Evolutionary conservation across 1,284 basidiomycete genomes (phyloP).

Genomic region (Trichosporon ovoides): DNA sequence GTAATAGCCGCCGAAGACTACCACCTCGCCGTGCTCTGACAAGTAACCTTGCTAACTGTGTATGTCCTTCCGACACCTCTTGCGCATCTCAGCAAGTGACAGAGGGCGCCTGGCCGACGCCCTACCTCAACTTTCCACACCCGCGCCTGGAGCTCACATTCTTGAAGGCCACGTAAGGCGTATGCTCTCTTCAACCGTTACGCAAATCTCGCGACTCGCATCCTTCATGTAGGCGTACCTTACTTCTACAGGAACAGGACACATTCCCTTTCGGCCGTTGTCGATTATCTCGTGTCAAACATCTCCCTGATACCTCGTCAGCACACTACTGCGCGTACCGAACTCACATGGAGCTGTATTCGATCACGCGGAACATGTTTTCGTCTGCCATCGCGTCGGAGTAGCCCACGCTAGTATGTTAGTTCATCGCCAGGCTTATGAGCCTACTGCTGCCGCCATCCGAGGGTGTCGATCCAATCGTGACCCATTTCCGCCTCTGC

Average conservation of each 20-base stretch:
- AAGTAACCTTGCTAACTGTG: no score
- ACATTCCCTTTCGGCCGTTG: neutral
- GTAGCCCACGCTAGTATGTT: constrained; percentile 32
- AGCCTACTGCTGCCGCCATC: neutral
- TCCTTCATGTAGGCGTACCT: no score
- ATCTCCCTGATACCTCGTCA: constrained; percentile 16
- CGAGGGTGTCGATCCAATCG: constrained; percentile 40
- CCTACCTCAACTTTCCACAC: no score
- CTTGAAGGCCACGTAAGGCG: no score
- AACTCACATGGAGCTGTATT: constrained; percentile 46
- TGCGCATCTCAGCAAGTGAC: no score
- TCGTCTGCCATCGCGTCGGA: constrained; percentile 33
- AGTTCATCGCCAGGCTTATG: neutral
- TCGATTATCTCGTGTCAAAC: neutral
- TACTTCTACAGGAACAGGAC: no score
- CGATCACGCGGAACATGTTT: constrained; percentile 41
- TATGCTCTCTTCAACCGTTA: no score
- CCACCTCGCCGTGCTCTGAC: neutral
- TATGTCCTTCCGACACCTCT: no score
- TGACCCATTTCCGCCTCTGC: constrained; percentile 40
- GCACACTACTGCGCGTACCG: neutral
- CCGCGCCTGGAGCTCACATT: no score
- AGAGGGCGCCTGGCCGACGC: no score
- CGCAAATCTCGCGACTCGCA: no score
- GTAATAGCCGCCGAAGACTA: no score